Evolutionary conservation across 495 filamentous ascomycete genomes (phyloP).

Genomic region (Xylaria longipes): DNA sequence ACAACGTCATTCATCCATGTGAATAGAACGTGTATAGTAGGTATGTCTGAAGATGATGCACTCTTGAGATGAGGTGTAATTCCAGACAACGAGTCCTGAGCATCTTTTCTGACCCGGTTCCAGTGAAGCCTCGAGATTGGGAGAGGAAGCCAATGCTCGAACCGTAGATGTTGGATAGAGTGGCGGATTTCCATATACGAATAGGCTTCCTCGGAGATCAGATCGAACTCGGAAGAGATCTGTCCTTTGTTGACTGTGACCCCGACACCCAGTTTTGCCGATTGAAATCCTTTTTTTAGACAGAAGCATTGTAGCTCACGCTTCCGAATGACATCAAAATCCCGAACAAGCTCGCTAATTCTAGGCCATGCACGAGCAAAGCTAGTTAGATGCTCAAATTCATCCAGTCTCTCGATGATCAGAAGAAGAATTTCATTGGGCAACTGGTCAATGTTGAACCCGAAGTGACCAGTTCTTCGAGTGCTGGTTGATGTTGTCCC

Average conservation of each 20-base stretch:
- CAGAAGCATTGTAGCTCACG: conserved; percentile 60
- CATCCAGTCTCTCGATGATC: conserved; percentile 46
- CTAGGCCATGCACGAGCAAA: conserved; percentile 48
- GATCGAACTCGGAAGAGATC: conserved; percentile 57
- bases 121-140: conserved; percentile 57
- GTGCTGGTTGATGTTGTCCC: background rate
- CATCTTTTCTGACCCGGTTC: conserved; percentile 40
- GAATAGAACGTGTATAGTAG: conserved; percentile 46
- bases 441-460: conserved; percentile 34
- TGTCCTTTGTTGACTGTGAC: conserved; percentile 37
- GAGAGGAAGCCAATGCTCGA: conserved; percentile 55
- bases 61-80: conserved; percentile 26
- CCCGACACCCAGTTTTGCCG: conserved; percentile 53
- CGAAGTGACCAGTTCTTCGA: background rate
- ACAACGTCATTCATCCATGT: conserved; percentile 61
- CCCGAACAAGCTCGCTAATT: conserved; percentile 42
- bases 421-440: conserved; percentile 51
- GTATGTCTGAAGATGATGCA: background rate
- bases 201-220: conserved; percentile 52
- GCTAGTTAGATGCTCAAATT: conserved; percentile 44
- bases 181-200: conserved; percentile 35
- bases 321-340: conserved; percentile 51
- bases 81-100: conserved; percentile 26
- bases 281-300: conserved; percentile 50
- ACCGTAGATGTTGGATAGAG: conserved; percentile 50